Conservation (phyloP, 2,329 filamentous ascomycete genomes). For the Colletotrichum theobromicola region DNA sequence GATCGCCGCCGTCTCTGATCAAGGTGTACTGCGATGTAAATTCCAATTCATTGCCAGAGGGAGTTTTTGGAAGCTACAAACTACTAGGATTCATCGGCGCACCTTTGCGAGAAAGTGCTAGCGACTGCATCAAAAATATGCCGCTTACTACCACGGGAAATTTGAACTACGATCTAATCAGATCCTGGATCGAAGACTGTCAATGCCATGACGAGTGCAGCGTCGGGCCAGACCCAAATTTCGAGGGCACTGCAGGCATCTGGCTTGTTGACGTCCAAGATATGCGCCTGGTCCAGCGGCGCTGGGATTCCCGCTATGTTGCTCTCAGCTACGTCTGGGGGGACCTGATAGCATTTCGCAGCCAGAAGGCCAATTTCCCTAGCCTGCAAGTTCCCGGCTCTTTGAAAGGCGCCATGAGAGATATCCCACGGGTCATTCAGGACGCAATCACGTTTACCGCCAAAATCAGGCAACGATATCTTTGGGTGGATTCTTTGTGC, state of each 20-base stretch:
- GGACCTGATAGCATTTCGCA: not conserved
- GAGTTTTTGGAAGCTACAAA: not conserved
- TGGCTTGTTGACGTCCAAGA: not conserved
- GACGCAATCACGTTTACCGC: not conserved
- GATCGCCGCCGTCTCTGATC: not conserved
- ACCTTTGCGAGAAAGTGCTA: not conserved
- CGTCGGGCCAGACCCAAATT: not conserved
- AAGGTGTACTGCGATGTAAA: not conserved
- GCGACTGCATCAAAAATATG: rapidly evolving
- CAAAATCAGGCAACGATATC: not conserved
- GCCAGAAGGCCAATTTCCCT: not conserved
- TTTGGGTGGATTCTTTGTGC: not conserved
- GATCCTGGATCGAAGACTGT: not conserved
- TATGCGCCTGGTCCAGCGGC: not conserved
- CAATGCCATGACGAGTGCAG: not conserved
- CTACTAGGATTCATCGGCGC: not conserved
- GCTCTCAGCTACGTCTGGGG: not conserved
- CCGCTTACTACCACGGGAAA: rapidly evolving
- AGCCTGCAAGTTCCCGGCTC: not conserved
- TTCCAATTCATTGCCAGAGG: not conserved
- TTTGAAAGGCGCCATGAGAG: not conserved
- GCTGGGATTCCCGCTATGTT: not conserved
- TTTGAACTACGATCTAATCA: not conserved
- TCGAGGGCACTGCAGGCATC: not conserved
- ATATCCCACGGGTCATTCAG: not conserved